Percentiles rank a stretch among this genome's conserved stretches.
Conservation (phyloP, 2,329 filamentous ascomycete genomes). For the Colletotrichum nymphaeae region DNA sequence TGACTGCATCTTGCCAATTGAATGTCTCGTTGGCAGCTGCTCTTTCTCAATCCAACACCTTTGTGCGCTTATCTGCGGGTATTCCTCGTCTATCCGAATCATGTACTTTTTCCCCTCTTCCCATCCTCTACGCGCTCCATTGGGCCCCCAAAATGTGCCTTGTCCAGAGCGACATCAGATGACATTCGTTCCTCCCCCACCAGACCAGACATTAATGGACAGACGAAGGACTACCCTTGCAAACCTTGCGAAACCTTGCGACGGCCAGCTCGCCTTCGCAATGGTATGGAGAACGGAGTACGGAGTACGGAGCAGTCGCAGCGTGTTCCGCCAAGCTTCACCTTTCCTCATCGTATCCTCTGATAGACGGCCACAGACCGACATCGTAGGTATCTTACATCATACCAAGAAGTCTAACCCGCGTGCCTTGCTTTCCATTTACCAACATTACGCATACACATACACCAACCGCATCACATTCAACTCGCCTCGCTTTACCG, state of each 20-base stretch:
- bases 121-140: background rate
- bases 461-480: background rate
- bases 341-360: constrained; percentile 7
- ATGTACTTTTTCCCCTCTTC: background rate
- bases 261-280: background rate
- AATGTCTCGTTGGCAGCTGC: background rate
- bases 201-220: background rate
- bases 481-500: background rate
- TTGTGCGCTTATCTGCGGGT: constrained; percentile 21
- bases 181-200: constrained; percentile 7
- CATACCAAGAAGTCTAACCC: constrained; percentile 23
- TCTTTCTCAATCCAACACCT: background rate
- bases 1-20: background rate
- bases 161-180: constrained; percentile 18
- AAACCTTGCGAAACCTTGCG: constrained; percentile 19
- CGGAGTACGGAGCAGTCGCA: background rate
- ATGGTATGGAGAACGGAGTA: no score
- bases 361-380: background rate
- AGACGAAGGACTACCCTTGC: background rate
- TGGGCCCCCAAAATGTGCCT: background rate
- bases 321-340: constrained; percentile 5
- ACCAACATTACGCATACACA: background rate
- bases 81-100: background rate
- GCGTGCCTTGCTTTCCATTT: constrained; percentile 18
- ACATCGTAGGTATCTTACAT: constrained; percentile 11